Evolutionary conservation across 805 yeast species (phyloP), one percentile per base, ranked within the genome.

Genomic region (Metschnikowia drakensbergensis): DNA sequence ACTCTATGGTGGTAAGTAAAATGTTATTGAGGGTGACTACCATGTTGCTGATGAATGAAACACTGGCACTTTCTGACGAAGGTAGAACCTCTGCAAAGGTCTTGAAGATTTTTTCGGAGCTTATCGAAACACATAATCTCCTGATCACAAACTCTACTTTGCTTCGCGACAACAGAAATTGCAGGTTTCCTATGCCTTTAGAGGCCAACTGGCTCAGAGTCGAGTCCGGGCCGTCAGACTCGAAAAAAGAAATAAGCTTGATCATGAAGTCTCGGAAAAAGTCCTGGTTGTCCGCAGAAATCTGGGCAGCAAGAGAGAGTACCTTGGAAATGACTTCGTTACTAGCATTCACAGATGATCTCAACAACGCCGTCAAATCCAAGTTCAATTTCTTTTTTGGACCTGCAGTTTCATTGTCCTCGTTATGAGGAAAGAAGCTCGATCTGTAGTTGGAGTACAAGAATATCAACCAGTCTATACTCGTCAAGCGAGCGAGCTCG

Each of bases 1-100:
- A 74, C 59, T 94, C 98, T 1, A 88, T 89, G 0, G 96, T 86
- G 3, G 96, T 88, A 10, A 94, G 77, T 45, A 94, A 70, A 50
- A 88, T 91, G 55, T 87, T 90, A 66, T 88, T 89, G 61, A 92
- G 73, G 32, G 91, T 88, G 57, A 91, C 97, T 44, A 92, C 82
- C 76, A 94, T 83, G 52, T 84, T 80, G 49, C 88, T 80, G 29
- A 86, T 80, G 62, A 94, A 94, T 6, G 81, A 82, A 32, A 82
- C 66, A 58, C 86, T 87, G 10, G 71, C 70, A 44, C 82, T 82
- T 17, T 74, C 72, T 6, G 58, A 52, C 1, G 67, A 54, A 50
- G 80, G 82, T 42, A 94, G 69, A 8, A 88, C 90, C 45, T 82
- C 83, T 0, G 97, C 89, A 23, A 91, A 67, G 0, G 91, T 82